Evolutionary conservation across 345 rosid genomes (phyloP), one percentile per base, ranked within the genome.

Genomic region (Syzygium oleosum): DNA sequence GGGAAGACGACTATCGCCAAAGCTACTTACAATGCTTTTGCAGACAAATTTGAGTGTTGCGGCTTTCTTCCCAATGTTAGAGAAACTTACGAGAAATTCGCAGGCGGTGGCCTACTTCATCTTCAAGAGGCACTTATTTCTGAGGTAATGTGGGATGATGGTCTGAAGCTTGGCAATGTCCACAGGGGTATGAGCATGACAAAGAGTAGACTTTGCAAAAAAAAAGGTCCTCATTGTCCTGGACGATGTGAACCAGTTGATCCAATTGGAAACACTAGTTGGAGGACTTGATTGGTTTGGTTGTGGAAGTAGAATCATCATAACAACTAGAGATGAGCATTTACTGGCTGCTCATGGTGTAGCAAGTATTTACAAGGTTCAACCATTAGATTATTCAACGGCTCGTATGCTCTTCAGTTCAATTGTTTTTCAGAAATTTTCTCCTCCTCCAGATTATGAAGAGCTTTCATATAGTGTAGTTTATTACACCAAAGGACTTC

Each of bases 41-140:
- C 83, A 10, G n/a, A 6, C 11, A 1, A 87, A 19, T 95, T 93
- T 68, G 90, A 93, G 5, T 87, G 86, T 61, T 85, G 85, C 23
- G 79, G 78, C 90, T 90, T 94, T 17, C 61, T 91, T 15, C 68
- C 51, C 22, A 91, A 92, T 85, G 94, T 93, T 22, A 91, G 91
- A 84, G 91, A 91, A 87, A 90, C 73, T 19, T 78, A 51, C 4
- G 55, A 80, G 85, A 86, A 85, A 41, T 77, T 15, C 7, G 0
- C 54, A 6, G 85, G 31, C 7, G 3, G 5, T 54, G 85, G 55
- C 53, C 34, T 87, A 9, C 59, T 86, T 19, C 38, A 16, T 19
- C 34, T 90, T 1, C 90, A 89, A 68, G 51, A 91, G n/a, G 43
- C 19, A 22, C 88, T 91, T 65, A 73, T 91, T 49, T 83, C 43